Percentiles rank a stretch among this genome's conserved stretches.
Conservation (phyloP, 208 protist genomes). For the Acanthamoeba castellanii region DNA sequence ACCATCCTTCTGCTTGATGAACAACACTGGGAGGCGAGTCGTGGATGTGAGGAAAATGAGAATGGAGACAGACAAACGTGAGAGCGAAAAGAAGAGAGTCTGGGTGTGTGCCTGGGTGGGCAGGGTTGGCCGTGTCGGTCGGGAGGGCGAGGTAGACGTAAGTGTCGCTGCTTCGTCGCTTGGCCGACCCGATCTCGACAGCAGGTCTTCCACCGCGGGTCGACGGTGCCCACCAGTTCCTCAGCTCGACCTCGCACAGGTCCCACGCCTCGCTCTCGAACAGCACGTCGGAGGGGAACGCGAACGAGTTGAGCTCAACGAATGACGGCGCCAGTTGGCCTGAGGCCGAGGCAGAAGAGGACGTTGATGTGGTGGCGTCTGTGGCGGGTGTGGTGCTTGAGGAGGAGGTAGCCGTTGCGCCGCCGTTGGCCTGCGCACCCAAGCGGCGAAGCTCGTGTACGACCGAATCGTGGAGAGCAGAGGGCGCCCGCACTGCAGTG, state of each 20-base stretch:
- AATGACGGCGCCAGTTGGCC: neutral
- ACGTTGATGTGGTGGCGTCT: neutral
- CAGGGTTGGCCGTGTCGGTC: neutral
- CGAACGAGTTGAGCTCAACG: slow-evolving; percentile 36
- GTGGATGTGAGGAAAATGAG: neutral
- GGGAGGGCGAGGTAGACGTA: slow-evolving; percentile 55
- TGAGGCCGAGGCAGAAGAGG: neutral
- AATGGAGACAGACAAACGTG: neutral
- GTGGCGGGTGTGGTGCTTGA: neutral
- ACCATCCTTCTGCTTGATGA: slow-evolving; percentile 54
- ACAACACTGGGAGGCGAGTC: neutral
- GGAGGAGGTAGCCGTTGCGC: neutral
- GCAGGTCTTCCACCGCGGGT: neutral
- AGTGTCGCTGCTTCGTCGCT: neutral
- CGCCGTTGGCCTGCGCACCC: neutral
- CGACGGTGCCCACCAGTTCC: slow-evolving; percentile 27
- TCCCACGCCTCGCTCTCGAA: neutral
- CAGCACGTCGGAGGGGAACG: slow-evolving; percentile 8
- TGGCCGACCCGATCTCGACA: slow-evolving; percentile 58
- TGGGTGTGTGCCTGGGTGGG: slow-evolving; percentile 1
- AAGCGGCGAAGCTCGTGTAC: neutral
- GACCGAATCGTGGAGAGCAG: neutral
- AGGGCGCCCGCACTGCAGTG: neutral
- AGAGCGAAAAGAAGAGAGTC: too few relatives aligned
- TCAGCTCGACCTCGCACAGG: slow-evolving; percentile 5